Evolutionary conservation across 805 yeast species (phyloP).

Genomic region (Wickerhamomyces queroliae): DNA sequence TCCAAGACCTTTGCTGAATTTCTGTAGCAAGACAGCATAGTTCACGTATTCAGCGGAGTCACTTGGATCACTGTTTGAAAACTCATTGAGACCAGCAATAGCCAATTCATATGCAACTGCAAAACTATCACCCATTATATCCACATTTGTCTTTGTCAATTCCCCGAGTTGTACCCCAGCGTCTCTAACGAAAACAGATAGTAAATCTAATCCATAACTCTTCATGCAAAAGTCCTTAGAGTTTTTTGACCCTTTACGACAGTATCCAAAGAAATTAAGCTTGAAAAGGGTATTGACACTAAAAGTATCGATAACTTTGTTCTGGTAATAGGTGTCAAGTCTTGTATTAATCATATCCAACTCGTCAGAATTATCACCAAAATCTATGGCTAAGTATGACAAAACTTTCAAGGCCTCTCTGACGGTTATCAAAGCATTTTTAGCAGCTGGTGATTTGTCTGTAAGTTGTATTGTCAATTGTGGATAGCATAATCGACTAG

Average conservation of each 20-base stretch:
- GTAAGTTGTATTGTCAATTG: constrained; percentile 35
- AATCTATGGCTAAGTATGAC: constrained; percentile 40
- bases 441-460: constrained; percentile 31
- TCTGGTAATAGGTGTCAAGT: constrained; percentile 21
- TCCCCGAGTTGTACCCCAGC: constrained; percentile 40
- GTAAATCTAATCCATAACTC: constrained; percentile 40
- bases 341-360: constrained; percentile 14
- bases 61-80: constrained; percentile 14
- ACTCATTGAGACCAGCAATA: constrained; percentile 22
- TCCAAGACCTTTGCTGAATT: constrained; percentile 21
- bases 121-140: constrained; percentile 34
- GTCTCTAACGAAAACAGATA: constrained; percentile 42
- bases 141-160: constrained; percentile 34
- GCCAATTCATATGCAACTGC: constrained; percentile 33
- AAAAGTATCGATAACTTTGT: constrained; percentile 37
- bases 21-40: constrained; percentile 21
- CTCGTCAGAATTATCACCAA: constrained; percentile 23
- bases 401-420: constrained; percentile 38
- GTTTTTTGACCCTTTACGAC: constrained; percentile 29
- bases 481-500: constrained; percentile 31
- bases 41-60: constrained; percentile 12
- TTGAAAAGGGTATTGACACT: constrained; percentile 35
- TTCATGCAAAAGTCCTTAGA: constrained; percentile 24
- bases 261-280: constrained; percentile 43
- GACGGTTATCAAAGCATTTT: constrained; percentile 26